Evolutionary conservation across 2,329 filamentous ascomycete species (phyloP), one percentile per base, ranked within the genome.

Genomic region (Geosmithia putterillii): DNA sequence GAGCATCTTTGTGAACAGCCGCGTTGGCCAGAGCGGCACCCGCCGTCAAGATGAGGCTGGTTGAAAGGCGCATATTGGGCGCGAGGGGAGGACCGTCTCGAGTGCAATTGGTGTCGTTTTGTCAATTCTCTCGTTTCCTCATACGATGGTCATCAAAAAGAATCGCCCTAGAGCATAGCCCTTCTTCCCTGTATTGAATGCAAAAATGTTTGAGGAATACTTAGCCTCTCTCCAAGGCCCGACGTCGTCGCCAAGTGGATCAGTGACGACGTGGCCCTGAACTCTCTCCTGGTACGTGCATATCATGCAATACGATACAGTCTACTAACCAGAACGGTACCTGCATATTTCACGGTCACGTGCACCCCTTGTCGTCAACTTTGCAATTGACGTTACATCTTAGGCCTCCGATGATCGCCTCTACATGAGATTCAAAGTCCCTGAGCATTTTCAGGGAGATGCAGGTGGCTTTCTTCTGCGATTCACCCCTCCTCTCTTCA

Each of bases 1-100:
- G 62, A 21, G 62, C 57, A 46, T 67, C 62, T 46, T 69, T 66
- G 37, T 54, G 55, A 4, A 52, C 52, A 7, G 58, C 61, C 7
- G 48, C 51, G 18, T 52, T 44, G 22, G 53, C 44, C 47, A 61
- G 47, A 45, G 52, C 54, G 41, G 49, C 50, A 17, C 57, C 15
- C 28, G 28, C 28, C n/a, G n/a, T 43, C 44, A 49, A 40, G 15
- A 43, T 18, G 40, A 44, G 42, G 37, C 32, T 43, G 23, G 38
- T 38, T 35, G 44, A 21, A 4, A 38, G 38, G 38, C 44, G 45
- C 45, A 46, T 47, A 20, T 19, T 38, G 44, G 35, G 35, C n/a
- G n/a, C n/a, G n/a, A n/a, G n/a, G n/a, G n/a, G n/a, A 34, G 9
- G 28, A 34, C 9, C 9, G 28, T 9, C 28, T 9, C n/a, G n/a